These are phyloP conservation scores for Elsinoe batatas DNA, from an alignment of 2,329 filamentous ascomycete genomes.

Conservation along the genomic window DNA sequence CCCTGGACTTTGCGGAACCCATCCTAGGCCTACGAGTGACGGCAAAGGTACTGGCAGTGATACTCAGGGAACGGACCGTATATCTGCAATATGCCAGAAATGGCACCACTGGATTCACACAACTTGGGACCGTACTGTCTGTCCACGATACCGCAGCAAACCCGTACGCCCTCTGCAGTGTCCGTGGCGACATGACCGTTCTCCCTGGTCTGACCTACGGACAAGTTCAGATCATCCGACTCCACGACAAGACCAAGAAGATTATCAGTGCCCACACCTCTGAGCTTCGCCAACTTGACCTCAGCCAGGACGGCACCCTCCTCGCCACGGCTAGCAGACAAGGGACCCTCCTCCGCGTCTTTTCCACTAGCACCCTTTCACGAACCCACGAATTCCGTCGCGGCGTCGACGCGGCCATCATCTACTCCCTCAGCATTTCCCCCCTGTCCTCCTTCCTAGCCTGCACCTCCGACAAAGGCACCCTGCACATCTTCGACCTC, in stretches of 20 bases:
- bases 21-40: conserved; percentile 72
- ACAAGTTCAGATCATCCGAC: conserved; percentile 79
- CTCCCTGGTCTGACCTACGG: conserved; percentile 82
- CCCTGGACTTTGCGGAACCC: conserved; percentile 67
- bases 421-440: conserved; percentile 82
- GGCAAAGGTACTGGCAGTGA: conserved; percentile 65
- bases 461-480: conserved; percentile 93
- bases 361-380: conserved; percentile 68
- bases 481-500: conserved; percentile 86
- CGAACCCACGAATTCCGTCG: conserved; percentile 76
- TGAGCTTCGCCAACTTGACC: conserved; percentile 63
- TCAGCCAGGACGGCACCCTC: conserved; percentile 71
- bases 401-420: conserved; percentile 76
- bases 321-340: conserved; percentile 87
- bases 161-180: conserved; percentile 64
- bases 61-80: conserved; percentile 40
- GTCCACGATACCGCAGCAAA: conserved; percentile 84
- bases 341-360: conserved; percentile 83
- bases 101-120: conserved; percentile 34
- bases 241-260: conserved; percentile 70
- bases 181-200: conserved; percentile 63
- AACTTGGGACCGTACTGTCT: conserved; percentile 33
- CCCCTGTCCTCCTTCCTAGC: conserved; percentile 71
- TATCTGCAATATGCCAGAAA: conserved; percentile 39
- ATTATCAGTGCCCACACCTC: conserved; percentile 88